Conservation (phyloP, 202 grass and related monocot genomes). For the Schoenoplectus tabernaemontani region DNA sequence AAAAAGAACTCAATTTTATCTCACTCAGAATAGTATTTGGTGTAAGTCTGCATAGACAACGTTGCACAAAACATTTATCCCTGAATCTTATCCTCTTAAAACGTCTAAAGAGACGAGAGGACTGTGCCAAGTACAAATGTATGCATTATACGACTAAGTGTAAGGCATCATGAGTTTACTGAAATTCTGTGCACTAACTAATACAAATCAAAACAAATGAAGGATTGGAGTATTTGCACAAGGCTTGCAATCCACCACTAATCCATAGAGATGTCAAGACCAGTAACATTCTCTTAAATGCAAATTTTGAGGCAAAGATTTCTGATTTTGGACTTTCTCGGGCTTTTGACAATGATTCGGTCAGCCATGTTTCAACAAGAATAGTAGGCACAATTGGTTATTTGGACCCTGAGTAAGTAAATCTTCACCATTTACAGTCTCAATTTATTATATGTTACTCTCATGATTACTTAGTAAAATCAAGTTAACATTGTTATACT, state of each 20-base stretch:
- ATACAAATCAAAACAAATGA: neutral
- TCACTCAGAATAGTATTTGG: neutral
- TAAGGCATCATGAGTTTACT: neutral
- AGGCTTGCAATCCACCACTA: conserved; percentile 32
- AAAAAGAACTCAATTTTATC: neutral
- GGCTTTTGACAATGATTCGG: neutral
- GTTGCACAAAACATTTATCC: neutral
- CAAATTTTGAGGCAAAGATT: conserved; percentile 36
- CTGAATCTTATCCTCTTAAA: neutral
- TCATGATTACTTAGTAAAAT: no score
- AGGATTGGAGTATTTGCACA: conserved; percentile 52
- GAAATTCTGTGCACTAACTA: neutral
- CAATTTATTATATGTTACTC: no score
- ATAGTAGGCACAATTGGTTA: conserved; percentile 30
- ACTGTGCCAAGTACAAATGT: neutral
- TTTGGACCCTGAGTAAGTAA: conserved; percentile 30
- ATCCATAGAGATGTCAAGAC: conserved; percentile 52
- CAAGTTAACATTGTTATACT: no score
- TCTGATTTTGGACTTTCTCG: conserved; percentile 40
- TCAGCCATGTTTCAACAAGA: conserved; percentile 20
- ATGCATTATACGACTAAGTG: neutral
- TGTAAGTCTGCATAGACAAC: neutral
- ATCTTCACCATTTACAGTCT: neutral
- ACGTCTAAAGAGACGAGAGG: neutral
- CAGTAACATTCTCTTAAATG: conserved; percentile 39